These are phyloP conservation scores for Coemansia sp. DNA, from an alignment of 192 early-diverging fungal species.

Conservation along the genomic window DNA sequence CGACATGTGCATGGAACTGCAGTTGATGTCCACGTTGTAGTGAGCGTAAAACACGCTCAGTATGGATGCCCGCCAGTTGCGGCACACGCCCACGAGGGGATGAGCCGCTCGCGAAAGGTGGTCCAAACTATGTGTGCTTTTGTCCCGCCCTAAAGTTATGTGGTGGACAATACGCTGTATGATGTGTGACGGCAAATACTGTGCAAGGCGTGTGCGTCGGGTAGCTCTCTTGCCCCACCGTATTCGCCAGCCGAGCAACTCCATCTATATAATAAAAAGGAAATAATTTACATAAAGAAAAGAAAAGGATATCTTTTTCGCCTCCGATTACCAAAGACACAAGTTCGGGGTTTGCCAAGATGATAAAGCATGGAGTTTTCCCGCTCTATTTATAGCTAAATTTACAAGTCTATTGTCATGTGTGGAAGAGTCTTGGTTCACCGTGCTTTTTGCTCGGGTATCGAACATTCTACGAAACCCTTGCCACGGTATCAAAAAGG, in stretches of 20 bases:
- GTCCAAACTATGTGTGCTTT: slow-evolving; percentile 9
- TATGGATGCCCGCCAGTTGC: slow-evolving; percentile 38
- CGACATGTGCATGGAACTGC: slow-evolving; percentile 29
- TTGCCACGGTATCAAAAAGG: too few species aligned
- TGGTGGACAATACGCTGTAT: slow-evolving; percentile 41
- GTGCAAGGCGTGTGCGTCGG: slow-evolving; percentile 11
- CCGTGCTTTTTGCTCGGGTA: too few species aligned
- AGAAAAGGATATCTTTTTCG: not conserved
- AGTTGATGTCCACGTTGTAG: slow-evolving; percentile 41
- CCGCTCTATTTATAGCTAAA: too few species aligned
- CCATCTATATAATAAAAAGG: not conserved
- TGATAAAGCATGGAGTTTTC: not conserved
- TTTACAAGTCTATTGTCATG: too few species aligned
- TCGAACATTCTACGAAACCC: too few species aligned
- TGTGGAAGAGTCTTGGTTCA: too few species aligned
- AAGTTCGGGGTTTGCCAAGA: too few species aligned
- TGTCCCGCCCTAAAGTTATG: slow-evolving; percentile 15
- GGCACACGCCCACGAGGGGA: slow-evolving; percentile 30
- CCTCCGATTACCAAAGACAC: too few species aligned
- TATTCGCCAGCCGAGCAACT: not conserved
- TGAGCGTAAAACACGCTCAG: slow-evolving; percentile 36
- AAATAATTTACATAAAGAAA: slow-evolving; percentile 1
- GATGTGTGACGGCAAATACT: slow-evolving; percentile 38
- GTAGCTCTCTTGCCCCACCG: not conserved
- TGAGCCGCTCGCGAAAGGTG: slow-evolving; percentile 24